Base-by-base conservation (phyloP, 257 asterid species). In the Przewalskia tangutica region DNA sequence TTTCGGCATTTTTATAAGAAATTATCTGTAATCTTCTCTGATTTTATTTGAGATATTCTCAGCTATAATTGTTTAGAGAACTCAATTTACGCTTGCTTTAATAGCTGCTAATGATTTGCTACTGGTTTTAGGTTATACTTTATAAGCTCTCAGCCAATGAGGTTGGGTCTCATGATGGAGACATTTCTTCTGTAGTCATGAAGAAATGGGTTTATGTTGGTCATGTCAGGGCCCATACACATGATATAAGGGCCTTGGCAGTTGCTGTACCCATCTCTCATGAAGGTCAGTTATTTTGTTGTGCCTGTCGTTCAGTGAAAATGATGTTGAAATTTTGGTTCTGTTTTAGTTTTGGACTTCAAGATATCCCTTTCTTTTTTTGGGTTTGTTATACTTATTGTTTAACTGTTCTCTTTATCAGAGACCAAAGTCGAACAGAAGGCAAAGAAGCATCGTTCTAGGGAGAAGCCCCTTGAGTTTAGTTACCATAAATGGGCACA, bases 401-500 rank as follows among this genome's bases (percentile, higher is more conserved):
- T 79, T 76, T 53, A 44, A 42, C 44, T 23, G 7, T 40, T 83
- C 56, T 65, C 84, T 68, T 79, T 76, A 18, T 77, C 87, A 91
- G 97, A 89, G 84, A 81, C 86, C 38, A 86, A 88, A 67, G 87
- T 92, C 59, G 93, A 89, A 23, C 90, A 88, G 77, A 91, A 77
- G 86, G 83, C 84, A 8, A 91, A 87, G 87, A 90, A 88, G 87
- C 14, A 65, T 60, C 95, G 98, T 32, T 86, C 89, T 81, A 79
- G 5, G 83, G 87, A 68, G 80, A 95, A 91, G 88, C 90, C 94
- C 51, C 63, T 90, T 56, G 90, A 89, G 16, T 94, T 89, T 85
- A 89, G 96, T 89, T 96, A 94, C 83, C 97, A 87, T 80, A 90
- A 94, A 86, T 96, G 99, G 99, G 98, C 97, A 68, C 97, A 92